These are phyloP conservation scores for Globisporangium ultimum DNA, from an alignment of 352 stramenopile species.

Conservation along the genomic window DNA sequence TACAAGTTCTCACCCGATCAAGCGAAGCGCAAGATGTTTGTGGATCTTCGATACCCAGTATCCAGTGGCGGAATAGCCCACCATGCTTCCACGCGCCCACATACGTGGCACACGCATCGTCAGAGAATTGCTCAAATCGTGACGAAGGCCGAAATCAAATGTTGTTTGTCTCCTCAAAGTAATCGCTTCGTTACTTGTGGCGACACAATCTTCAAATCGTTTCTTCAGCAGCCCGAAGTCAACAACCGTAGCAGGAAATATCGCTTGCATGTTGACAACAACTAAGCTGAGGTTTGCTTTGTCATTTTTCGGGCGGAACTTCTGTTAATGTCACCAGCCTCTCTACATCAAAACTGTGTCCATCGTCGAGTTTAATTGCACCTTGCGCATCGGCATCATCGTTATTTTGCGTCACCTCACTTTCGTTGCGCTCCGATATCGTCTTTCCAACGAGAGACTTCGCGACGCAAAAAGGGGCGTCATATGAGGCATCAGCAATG, in stretches of 20 bases:
- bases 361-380: not conserved
- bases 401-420: not conserved
- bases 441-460: not conserved
- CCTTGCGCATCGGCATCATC: not conserved
- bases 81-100: not conserved
- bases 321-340: constrained; percentile 6
- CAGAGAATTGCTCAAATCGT: constrained; percentile 5
- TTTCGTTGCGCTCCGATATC: not conserved
- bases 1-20: constrained; percentile 5
- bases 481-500: not conserved
- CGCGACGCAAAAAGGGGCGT: not conserved
- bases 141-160: constrained; percentile 5
- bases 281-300: not conserved
- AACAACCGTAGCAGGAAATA: constrained; percentile 1
- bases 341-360: not conserved
- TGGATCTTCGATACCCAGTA: not conserved
- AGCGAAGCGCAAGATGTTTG: not conserved
- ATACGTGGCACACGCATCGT: constrained; percentile 3
- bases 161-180: not conserved
- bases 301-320: not conserved
- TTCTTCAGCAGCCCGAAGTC: not conserved
- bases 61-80: not conserved
- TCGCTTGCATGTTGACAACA: constrained; percentile 8
- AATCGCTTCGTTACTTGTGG: constrained; percentile 1
- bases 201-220: constrained; percentile 5